phyloP scores from a whole-genome alignment of 768 basidiomycete species.

The Termitomyces sp. region DNA sequence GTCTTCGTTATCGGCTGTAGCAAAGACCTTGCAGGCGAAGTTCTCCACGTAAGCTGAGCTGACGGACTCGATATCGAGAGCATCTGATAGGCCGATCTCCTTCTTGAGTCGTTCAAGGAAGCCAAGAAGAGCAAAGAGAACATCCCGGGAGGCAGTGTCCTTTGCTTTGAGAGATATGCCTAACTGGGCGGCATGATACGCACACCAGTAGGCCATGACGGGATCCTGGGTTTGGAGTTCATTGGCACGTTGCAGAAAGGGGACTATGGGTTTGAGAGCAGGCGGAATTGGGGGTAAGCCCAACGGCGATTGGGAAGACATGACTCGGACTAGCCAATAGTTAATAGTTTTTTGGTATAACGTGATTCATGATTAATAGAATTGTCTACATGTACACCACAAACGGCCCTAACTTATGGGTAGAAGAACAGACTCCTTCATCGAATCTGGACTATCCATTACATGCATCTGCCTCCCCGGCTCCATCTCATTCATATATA shows the following conservation, averaged over 20 bases:
- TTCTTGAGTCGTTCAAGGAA: conserved; percentile 79
- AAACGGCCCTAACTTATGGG: conserved; percentile 11
- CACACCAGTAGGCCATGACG: conserved; percentile 94
- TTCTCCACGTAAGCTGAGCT: conserved; percentile 92
- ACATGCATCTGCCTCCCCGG: conserved; percentile 15
- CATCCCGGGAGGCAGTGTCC: conserved; percentile 56
- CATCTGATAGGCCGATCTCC: conserved; percentile 70
- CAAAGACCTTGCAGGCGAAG: conserved; percentile 90
- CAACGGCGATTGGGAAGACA: conserved; percentile 35
- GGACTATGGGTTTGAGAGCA: conserved; percentile 64
- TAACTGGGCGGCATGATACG: conserved; percentile 88
- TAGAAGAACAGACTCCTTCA: conserved; percentile 21
- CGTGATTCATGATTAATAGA: no score
- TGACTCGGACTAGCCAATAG: conserved; percentile 11
- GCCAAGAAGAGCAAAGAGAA: conserved; percentile 72
- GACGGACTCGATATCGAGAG: conserved; percentile 76
- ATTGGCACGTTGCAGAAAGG: conserved; percentile 86
- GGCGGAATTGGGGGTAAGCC: conserved; percentile 57
- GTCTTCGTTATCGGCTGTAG: conserved; percentile 88
- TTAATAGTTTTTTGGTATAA: conserved; percentile 1
- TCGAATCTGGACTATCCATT: conserved; percentile 36
- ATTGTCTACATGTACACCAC: conserved; percentile 13
- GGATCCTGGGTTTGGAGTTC: conserved; percentile 83
- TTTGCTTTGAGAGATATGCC: conserved; percentile 76
- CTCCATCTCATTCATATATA: conserved; percentile 16